Base-by-base conservation (phyloP, 2,329 filamentous ascomycete species). In the Diaporthe vaccinii region DNA sequence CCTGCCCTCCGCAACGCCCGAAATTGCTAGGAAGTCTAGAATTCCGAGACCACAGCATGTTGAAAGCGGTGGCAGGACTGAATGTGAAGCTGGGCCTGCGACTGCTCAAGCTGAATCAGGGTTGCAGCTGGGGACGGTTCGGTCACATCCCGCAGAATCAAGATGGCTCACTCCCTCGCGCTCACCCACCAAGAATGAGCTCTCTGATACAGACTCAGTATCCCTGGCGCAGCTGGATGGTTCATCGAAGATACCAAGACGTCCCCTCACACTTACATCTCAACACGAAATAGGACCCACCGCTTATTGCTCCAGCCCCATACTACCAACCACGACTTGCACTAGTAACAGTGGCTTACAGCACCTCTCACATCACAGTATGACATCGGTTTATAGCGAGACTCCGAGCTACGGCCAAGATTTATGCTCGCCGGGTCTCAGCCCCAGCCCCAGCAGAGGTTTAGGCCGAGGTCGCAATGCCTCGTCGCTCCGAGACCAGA, bases 401-500 rank as follows among this genome's bases (percentile, higher is more conserved):
- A 22, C 49, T 7, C 41, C 44, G 8, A 44, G 15, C 22, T 58
- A 57, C 31, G 61, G 46, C 46, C 74, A 44, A 39, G 51, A 70
- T 7, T 57, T 58, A 12, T 61, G 51, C 34, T 70, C 39, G 28
- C 31, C 34, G 20, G 53, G 59, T 41, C 31, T 58, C 25, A 73
- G 44, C 17, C 31, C 49, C 15, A 75, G 69, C 41, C 58, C 71
- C 39, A 73, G 71, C 34, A 36, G n/a, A 8, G 31, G 22, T 68
- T 12, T 53, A 39, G 62, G 46, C 62, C 61, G 69, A 34, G 65
- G 55, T 25, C 75, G 51, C 17, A 71, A 67, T 69, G 62, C 57
- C 57, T 75, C 75, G 7, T 76, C 73, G 17, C 69, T 76, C 20
- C 73, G 62, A 36, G 75, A 76, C n/a, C 75, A 76, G 70, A 61